Evolutionary conservation across 805 yeast genomes (phyloP), one percentile per base, ranked within the genome.

Genomic region (Isabelozyma pseudorhagii): DNA sequence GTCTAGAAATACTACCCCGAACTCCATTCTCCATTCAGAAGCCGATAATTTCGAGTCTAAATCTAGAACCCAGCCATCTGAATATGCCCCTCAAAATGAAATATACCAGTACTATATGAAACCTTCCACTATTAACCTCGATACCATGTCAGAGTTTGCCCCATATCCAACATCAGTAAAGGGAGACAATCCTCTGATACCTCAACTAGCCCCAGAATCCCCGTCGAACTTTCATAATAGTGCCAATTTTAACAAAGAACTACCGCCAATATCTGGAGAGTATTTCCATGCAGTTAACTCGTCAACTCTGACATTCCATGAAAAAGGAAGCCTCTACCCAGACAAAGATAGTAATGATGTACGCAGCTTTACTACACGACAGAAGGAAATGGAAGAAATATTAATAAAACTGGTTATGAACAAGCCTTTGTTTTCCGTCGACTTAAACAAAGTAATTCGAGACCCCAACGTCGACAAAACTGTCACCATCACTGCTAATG

Each of bases 381-480:
- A 56, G 38, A 59, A 58, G 48, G 54, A 52, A 9, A 46, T 68
- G 46, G 74, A 69, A 47, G 52, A 56, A 36, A 60, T 61, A 8
- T 57, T 71, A 45, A 62, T 71, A 5, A 59, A 56, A 43, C 49
- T 54, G 38, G 72, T 70, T 2, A 69, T 71, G 74, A 63, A 69
- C 52, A 56, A 63, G 8, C 71, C 74, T 1, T 51, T 69, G 36
- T 47, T 63, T 17, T 42, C 57, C 2, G 45, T 70, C 15, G 59
- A 59, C 8, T 56, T 64, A 8, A 46, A 50, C n/a, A 51, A 54
- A 8, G 42, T 61, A 13, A 51, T 54, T 6, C 14, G 27, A 14
- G 21, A 42, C 14, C 38, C 45, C 25, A 42, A 52, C 28, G 51
- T 45, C 42, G 36, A 49, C 9, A 45, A 46, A 38, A 53, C 47